A percentile compares a stretch with the other conserved stretches of the same genome.
Evolutionary conservation across 257 asterid genomes (phyloP).

Genomic region (Scutellaria minor): DNA sequence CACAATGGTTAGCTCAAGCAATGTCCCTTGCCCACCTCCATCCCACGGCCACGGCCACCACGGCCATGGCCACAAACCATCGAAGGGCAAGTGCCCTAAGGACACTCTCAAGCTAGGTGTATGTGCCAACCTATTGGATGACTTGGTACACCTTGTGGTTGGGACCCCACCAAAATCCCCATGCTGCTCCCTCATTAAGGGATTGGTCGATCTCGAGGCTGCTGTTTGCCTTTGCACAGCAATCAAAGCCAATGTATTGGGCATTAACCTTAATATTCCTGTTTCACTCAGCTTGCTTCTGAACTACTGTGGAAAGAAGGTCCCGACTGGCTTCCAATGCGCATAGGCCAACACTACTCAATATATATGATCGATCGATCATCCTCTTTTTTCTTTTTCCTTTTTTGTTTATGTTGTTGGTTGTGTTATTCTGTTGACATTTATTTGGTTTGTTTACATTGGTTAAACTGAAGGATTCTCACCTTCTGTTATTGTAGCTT

Average conservation of each 20-base stretch:
- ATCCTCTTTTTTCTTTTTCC: not conserved
- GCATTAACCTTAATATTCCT: slow-evolving; percentile 38
- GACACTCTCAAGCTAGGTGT: slow-evolving; percentile 48
- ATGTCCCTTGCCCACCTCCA: slow-evolving; percentile 30
- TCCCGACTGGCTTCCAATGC: slow-evolving; percentile 41
- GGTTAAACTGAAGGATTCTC: not conserved
- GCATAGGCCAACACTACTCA: not conserved
- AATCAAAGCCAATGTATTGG: slow-evolving; percentile 43
- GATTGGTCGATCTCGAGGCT: slow-evolving; percentile 46
- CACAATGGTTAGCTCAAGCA: slow-evolving; percentile 36
- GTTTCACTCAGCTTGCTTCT: slow-evolving; percentile 42
- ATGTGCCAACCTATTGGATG: slow-evolving; percentile 42
- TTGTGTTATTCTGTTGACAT: not conserved
- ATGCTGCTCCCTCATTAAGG: slow-evolving; percentile 45
- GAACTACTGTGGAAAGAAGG: slow-evolving; percentile 43
- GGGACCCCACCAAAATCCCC: slow-evolving; percentile 25
- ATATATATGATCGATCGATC: too few species aligned
- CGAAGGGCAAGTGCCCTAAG: slow-evolving; percentile 40
- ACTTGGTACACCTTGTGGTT: slow-evolving; percentile 40
- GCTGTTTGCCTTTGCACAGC: slow-evolving; percentile 53
- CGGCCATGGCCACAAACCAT: not conserved
- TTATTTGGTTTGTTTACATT: not conserved
- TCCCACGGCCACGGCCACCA: not conserved
- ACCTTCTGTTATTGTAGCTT: slow-evolving; percentile 1
- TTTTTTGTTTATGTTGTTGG: not conserved